Conservation (phyloP, 352 stramenopile species). For the Phytophthora foliorum region DNA sequence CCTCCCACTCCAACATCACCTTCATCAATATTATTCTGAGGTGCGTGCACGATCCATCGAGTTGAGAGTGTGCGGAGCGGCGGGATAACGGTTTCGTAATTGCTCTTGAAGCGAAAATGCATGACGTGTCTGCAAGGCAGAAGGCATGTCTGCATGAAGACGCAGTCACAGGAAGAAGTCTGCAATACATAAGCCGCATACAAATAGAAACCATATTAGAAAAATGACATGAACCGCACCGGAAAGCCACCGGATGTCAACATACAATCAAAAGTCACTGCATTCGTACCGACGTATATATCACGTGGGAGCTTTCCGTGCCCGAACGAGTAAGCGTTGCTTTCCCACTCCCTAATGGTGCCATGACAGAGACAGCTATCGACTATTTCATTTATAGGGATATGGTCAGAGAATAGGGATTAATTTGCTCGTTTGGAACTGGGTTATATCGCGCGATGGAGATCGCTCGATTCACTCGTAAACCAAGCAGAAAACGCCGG, state of each 20-base stretch:
- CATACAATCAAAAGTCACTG: too few species aligned
- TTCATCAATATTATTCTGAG: too few species aligned
- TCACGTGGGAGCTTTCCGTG: not conserved
- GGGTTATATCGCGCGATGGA: not conserved
- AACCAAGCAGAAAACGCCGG: not conserved
- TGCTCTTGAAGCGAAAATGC: too few species aligned
- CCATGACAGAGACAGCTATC: not conserved
- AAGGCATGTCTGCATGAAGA: not conserved
- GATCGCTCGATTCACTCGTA: not conserved
- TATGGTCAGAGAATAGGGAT: not conserved
- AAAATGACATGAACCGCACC: not conserved
- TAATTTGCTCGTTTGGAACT: not conserved
- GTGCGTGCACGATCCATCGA: too few species aligned
- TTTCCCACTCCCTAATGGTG: not conserved
- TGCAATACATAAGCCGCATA: too few species aligned
- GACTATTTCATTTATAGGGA: slow-evolving; percentile 5
- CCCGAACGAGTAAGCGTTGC: not conserved
- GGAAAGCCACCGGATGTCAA: not conserved
- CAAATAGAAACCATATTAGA: too few species aligned
- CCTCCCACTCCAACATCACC: not conserved
- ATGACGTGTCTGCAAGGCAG: too few species aligned
- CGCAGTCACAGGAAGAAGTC: not conserved
- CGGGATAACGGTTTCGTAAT: too few species aligned
- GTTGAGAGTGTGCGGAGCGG: too few species aligned
- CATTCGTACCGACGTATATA: not conserved